Conservation (phyloP, 2,329 filamentous ascomycete genomes). For the Sarocladiaceae sp. region DNA sequence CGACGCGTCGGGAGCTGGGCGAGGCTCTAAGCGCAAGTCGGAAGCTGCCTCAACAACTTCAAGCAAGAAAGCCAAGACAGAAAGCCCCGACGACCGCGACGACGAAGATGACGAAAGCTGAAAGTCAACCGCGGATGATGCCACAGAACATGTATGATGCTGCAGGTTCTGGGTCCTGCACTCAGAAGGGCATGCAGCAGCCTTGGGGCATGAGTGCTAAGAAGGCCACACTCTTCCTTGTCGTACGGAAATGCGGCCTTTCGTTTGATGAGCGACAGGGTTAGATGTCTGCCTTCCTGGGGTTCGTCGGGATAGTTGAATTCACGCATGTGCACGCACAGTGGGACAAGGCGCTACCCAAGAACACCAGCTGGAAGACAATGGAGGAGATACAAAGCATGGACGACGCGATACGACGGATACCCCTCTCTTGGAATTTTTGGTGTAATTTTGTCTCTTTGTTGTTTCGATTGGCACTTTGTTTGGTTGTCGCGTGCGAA, state of each 20-base stretch:
- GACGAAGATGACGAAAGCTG: slow-evolving; percentile 39
- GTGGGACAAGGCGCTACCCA: too few relatives aligned
- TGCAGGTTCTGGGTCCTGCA: too few relatives aligned
- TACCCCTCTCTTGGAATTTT: slow-evolving; percentile 26
- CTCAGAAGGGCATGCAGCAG: too few relatives aligned
- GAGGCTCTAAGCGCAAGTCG: slow-evolving; percentile 56
- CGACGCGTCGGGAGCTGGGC: slow-evolving; percentile 17
- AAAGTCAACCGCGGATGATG: slow-evolving; percentile 15
- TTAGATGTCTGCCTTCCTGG: too few relatives aligned
- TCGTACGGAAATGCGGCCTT: too few relatives aligned
- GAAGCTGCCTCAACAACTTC: slow-evolving; percentile 40
- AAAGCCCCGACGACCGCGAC: slow-evolving; percentile 31
- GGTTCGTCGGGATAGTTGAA: too few relatives aligned
- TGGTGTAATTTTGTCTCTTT: not conserved
- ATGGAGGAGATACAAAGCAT: slow-evolving; percentile 29
- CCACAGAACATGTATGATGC: too few relatives aligned
- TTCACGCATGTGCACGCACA: too few relatives aligned
- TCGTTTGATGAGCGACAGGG: too few relatives aligned
- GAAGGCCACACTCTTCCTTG: too few relatives aligned
- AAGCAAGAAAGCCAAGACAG: slow-evolving; percentile 52
- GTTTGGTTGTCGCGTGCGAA: slow-evolving; percentile 3
- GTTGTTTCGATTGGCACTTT: slow-evolving; percentile 1
- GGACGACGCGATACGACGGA: slow-evolving; percentile 39
- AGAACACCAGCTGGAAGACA: not conserved
- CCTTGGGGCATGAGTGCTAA: too few relatives aligned